Evolutionary conservation across 345 rosid genomes (phyloP), one percentile per base, ranked within the genome.

Genomic region (Populus simonii): DNA sequence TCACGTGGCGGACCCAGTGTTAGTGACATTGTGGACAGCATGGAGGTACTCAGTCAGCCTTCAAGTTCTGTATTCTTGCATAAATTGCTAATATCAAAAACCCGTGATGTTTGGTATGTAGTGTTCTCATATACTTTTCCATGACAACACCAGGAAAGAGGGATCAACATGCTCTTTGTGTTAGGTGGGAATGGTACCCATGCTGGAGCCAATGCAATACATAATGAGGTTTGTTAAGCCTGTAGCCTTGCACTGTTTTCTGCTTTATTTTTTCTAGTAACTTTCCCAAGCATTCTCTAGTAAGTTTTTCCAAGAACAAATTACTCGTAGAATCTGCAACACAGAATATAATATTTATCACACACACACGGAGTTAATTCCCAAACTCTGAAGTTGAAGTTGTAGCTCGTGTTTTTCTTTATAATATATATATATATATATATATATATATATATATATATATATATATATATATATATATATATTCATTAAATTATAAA

Each of bases 81-180:
- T n/a, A 38, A 38, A 68, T 33, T 57, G 47, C 51, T 20, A n/a
- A 41, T 29, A 7, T 79, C 51, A 47, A 76, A 76, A 68, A 55
- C 22, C 33, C 25, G 25, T 41, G 63, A 18, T 33, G 57, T 79
- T 18, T 66, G 49, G 27, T 55, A 23, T 71, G 17, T 74, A 53
- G 45, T 53, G 38, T 65, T 71, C 66, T 68, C 62, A 76, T 72
- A 22, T 71, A 45, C 73, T 67, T 77, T 75, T 80, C 33, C 49
- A 16, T 83, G 36, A 70, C 69, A 68, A 76, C 79, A 49, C 80
- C 90, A 94, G 99, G 90, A 89, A 85, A 94, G 90, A 80, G 97
- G 94, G 84, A 96, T 96, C 92, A 93, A 96, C 93, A 96, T 96
- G 99, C 94, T 96, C 76, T 94, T 96, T 83, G 97, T 96, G 80